Conservation (phyloP, 2,329 filamentous ascomycete species). For the Cryphonectria parasitica region DNA sequence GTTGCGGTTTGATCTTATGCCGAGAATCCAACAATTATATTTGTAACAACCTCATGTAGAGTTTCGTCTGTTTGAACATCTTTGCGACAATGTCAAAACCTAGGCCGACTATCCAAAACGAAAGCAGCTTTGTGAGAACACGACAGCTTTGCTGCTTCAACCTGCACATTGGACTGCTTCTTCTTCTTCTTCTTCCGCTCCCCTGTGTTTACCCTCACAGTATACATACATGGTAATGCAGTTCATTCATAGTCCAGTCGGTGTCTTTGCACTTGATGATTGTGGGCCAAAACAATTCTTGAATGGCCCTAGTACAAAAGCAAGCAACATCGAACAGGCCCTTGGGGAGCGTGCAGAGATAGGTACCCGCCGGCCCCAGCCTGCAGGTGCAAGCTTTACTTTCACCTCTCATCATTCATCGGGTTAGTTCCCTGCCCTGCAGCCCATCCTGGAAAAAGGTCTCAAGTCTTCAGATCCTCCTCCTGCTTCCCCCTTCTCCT, state of each 20-base stretch:
- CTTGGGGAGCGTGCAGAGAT: not conserved
- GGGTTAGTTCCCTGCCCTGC: conserved; percentile 1
- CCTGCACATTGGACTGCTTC: not conserved
- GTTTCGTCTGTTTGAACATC: too few relatives aligned
- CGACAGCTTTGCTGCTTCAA: not conserved
- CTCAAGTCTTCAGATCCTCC: conserved; percentile 12
- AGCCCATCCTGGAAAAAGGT: conserved; percentile 4
- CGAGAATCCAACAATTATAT: too few relatives aligned
- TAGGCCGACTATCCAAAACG: not conserved
- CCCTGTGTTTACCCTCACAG: not conserved
- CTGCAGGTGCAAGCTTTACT: conserved; percentile 14
- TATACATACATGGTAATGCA: not conserved
- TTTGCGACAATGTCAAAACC: not conserved
- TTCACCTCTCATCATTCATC: conserved; percentile 14
- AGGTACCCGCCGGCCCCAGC: conserved; percentile 16
- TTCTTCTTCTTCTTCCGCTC: not conserved
- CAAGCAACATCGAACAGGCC: not conserved
- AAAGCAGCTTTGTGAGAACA: not conserved
- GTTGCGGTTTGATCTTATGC: too few relatives aligned
- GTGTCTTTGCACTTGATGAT: not conserved
- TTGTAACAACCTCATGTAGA: too few relatives aligned
- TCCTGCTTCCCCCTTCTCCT: not conserved
- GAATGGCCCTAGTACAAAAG: not conserved
- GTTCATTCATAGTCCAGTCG: not conserved
- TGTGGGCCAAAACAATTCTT: conserved; percentile 11